Evolutionary conservation across 768 basidiomycete genomes (phyloP).

Genomic region (Mycena filopes): DNA sequence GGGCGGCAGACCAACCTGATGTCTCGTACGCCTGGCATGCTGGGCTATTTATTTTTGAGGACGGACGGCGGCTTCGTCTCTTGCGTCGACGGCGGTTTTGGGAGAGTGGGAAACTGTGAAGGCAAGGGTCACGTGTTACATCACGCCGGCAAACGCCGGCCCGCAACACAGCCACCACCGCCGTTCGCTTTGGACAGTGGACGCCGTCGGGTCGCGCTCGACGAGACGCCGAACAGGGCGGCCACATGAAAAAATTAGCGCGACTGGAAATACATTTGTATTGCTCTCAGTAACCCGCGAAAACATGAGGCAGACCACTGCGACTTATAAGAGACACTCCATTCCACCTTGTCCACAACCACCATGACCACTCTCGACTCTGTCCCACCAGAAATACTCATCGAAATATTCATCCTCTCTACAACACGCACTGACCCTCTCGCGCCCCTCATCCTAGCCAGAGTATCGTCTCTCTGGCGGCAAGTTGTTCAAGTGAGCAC

Average conservation of each 20-base stretch:
- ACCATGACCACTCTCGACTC: neutral
- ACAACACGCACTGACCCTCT: conserved; percentile 52
- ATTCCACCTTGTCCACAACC: too few relatives aligned
- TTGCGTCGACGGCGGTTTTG: conserved; percentile 57
- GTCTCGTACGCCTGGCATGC: conserved; percentile 87
- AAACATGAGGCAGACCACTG: conserved; percentile 8
- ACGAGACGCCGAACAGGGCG: neutral
- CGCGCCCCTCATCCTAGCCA: conserved; percentile 58
- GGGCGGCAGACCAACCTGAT: conserved; percentile 68
- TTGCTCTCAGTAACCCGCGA: neutral
- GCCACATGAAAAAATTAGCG: too few relatives aligned
- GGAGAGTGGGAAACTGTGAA: too few relatives aligned
- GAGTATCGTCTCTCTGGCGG: conserved; percentile 71
- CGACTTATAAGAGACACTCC: neutral
- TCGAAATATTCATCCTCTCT: conserved; percentile 66
- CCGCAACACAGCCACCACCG: neutral
- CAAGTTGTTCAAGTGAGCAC: conserved; percentile 48
- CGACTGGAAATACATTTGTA: neutral
- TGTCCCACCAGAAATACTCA: conserved; percentile 16
- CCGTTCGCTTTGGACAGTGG: too few relatives aligned
- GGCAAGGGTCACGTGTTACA: too few relatives aligned
- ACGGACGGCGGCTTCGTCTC: conserved; percentile 43
- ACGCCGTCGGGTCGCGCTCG: too few relatives aligned
- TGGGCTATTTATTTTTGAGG: conserved; percentile 62
- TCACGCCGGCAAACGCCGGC: too few relatives aligned